Conservation (phyloP, 805 yeast genomes). For the Schwanniomyces yamadae region DNA sequence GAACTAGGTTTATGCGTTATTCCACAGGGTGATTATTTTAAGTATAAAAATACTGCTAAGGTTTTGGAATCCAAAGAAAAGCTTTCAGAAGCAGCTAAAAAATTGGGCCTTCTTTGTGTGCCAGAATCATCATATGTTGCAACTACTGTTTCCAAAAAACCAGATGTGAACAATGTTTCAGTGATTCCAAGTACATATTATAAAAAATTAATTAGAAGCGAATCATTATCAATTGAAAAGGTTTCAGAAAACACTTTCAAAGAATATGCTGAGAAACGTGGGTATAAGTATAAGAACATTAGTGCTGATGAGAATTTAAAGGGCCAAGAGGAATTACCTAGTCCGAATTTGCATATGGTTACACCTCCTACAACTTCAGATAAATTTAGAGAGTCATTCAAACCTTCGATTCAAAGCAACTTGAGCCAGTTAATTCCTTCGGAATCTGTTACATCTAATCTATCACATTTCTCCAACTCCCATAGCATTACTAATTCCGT, state of each 20-base stretch:
- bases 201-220: slow-evolving; percentile 51
- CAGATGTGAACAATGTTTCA: slow-evolving; percentile 57
- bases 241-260: slow-evolving; percentile 45
- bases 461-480: slow-evolving; percentile 27
- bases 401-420: neutral
- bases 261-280: slow-evolving; percentile 49
- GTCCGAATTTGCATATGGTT: slow-evolving; percentile 8
- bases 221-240: slow-evolving; percentile 42
- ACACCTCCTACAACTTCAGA: slow-evolving; percentile 8
- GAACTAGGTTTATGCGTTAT: slow-evolving; percentile 35
- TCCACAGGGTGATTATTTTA: slow-evolving; percentile 10
- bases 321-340: slow-evolving; percentile 16
- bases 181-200: slow-evolving; percentile 66
- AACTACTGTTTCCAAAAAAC: slow-evolving; percentile 55
- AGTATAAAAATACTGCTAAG: slow-evolving; percentile 4
- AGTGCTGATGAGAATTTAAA: slow-evolving; percentile 7
- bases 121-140: slow-evolving; percentile 62
- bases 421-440: slow-evolving; percentile 6
- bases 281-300: slow-evolving; percentile 40
- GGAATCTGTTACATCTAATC: slow-evolving; percentile 26
- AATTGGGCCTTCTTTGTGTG: slow-evolving; percentile 50
- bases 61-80: slow-evolving; percentile 22
- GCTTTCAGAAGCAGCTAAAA: slow-evolving; percentile 41
- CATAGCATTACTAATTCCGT: slow-evolving; percentile 32
- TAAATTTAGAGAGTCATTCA: neutral